Conservation (phyloP, 139 green algal genomes). For the Chlorella sp. region DNA sequence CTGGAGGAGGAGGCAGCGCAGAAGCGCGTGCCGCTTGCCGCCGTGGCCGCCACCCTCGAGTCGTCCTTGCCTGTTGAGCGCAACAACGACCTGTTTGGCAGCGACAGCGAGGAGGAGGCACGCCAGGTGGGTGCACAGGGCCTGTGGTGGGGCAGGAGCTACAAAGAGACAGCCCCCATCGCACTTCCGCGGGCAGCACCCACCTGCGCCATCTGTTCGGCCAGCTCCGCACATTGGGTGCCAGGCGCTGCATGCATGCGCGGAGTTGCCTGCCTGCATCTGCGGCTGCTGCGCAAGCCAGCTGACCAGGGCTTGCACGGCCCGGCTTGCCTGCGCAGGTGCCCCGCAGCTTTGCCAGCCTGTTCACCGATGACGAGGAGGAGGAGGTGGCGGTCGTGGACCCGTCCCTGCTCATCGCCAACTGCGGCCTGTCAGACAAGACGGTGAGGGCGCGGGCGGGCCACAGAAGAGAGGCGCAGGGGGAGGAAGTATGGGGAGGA, state of each 20-base stretch:
- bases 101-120: neutral
- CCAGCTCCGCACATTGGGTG: no score
- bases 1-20: neutral
- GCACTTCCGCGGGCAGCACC: no score
- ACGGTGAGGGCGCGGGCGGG: conserved; percentile 69
- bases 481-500: no score
- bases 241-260: no score
- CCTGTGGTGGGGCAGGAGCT: no score
- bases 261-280: no score
- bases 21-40: conserved; percentile 7
- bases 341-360: conserved; percentile 45
- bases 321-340: neutral
- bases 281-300: no score
- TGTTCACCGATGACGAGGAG: conserved; percentile 46
- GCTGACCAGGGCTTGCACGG: neutral
- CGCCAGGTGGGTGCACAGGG: conserved; percentile 12
- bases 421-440: conserved; percentile 74
- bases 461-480: no score
- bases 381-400: conserved; percentile 48
- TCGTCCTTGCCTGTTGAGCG: neutral
- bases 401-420: conserved; percentile 63
- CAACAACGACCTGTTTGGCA: neutral
- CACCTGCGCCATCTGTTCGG: no score
- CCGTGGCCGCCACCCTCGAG: conserved; percentile 11
- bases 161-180: no score